These are phyloP conservation scores for Lactarius hengduanensis DNA, from an alignment of 768 basidiomycete genomes.

Conservation along the genomic window DNA sequence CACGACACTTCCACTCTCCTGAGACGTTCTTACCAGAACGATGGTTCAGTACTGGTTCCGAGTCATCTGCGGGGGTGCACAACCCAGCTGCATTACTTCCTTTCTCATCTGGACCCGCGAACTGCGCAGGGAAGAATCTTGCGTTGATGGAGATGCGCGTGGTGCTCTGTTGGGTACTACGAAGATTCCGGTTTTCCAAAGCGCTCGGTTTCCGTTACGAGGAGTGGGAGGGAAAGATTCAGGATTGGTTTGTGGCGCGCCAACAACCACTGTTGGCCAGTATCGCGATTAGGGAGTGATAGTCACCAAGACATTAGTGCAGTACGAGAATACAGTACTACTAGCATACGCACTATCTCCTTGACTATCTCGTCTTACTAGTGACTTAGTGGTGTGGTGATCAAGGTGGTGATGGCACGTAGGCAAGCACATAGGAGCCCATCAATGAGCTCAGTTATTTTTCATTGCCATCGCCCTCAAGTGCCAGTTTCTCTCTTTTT, in stretches of 20 bases:
- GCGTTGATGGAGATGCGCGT: constrained; percentile 26
- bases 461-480: too few relatives aligned
- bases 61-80: not conserved
- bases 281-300: not conserved
- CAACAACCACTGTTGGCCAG: not conserved
- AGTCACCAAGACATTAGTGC: not conserved
- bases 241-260: constrained; percentile 8
- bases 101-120: constrained; percentile 29
- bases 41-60: not conserved
- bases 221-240: not conserved
- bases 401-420: too few relatives aligned
- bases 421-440: too few relatives aligned
- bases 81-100: constrained; percentile 28
- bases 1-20: not conserved
- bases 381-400: too few relatives aligned
- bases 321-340: too few relatives aligned
- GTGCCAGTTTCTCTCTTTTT: too few relatives aligned
- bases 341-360: too few relatives aligned
- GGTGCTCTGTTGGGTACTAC: not conserved
- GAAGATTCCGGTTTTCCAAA: constrained; percentile 19
- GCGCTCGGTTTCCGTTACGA: not conserved
- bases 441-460: too few relatives aligned
- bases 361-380: too few relatives aligned
- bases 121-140: constrained; percentile 30
- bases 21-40: constrained; percentile 11